Conservation (phyloP, 2,329 filamentous ascomycete species). For the Fusarium globosum region DNA sequence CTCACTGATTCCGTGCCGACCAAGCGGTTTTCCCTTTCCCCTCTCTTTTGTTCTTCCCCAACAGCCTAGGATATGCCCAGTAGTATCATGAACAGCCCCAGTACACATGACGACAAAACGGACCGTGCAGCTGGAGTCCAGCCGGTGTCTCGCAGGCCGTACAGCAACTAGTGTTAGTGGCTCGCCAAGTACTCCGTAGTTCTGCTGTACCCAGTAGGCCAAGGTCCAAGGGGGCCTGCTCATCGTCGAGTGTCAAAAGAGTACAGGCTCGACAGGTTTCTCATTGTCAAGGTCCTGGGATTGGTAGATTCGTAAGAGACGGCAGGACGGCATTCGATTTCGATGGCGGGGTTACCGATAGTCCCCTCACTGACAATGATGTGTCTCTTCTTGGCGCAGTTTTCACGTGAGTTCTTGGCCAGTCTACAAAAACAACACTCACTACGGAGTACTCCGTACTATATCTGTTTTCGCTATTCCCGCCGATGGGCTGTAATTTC, state of each 20-base stretch:
- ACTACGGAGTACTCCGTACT: too few relatives aligned
- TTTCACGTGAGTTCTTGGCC: constrained; percentile 20
- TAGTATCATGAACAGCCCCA: constrained; percentile 4
- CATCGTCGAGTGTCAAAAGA: constrained; percentile 1
- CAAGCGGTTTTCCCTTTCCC: constrained; percentile 9
- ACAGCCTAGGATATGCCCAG: constrained; percentile 5
- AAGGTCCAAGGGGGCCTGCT: not conserved
- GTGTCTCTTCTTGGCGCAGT: constrained; percentile 3
- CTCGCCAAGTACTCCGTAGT: constrained; percentile 23
- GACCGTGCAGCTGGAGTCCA: constrained; percentile 31
- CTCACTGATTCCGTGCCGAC: constrained; percentile 10
- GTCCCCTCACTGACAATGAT: not conserved
- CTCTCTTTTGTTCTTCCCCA: not conserved
- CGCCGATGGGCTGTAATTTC: constrained; percentile 2
- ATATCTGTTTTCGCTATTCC: not conserved
- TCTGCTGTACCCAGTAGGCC: constrained; percentile 4
- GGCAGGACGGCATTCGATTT: not conserved
- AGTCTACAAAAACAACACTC: not conserved
- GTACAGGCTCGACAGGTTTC: constrained; percentile 12
- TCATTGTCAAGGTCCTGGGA: constrained; percentile 36
- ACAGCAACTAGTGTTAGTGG: constrained; percentile 27
- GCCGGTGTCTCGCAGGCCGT: constrained; percentile 37
- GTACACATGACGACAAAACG: constrained; percentile 40
- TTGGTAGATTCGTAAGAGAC: constrained; percentile 28
- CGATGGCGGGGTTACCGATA: constrained; percentile 4